Conservation (phyloP, 2,329 filamentous ascomycete species). For the Cucurbitaria berberidis region DNA sequence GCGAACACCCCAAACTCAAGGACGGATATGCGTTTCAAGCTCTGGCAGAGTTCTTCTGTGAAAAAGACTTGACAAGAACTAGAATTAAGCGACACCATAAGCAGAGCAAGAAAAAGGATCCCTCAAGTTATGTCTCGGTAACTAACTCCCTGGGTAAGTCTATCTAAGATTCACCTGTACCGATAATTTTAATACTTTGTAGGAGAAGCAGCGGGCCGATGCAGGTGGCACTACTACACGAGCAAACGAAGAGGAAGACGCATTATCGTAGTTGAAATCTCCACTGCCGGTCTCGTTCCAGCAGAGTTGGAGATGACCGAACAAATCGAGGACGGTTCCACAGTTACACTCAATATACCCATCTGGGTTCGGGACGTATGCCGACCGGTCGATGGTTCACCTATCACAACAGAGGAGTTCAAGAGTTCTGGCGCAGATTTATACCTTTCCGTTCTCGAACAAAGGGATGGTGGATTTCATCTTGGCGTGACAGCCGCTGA, state of each 20-base stretch:
- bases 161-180: background rate
- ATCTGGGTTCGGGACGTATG: constrained; percentile 11
- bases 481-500: background rate
- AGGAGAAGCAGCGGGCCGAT: constrained; percentile 7
- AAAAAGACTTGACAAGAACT: background rate
- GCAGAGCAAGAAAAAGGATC: constrained; percentile 14
- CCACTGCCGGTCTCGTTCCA: constrained; percentile 4
- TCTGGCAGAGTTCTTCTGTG: constrained; percentile 7
- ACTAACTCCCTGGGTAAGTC: constrained; percentile 12
- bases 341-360: constrained; percentile 6
- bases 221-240: constrained; percentile 4
- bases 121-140: constrained; percentile 19
- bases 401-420: constrained; percentile 3
- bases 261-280: constrained; percentile 11
- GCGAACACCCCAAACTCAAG: constrained; percentile 9
- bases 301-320: background rate
- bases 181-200: background rate
- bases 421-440: constrained; percentile 8
- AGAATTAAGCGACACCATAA: constrained; percentile 13
- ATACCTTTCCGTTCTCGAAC: constrained; percentile 6
- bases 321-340: background rate
- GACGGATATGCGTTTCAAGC: constrained; percentile 22
- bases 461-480: background rate
- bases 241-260: constrained; percentile 11
- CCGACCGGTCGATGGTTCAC: background rate